Evolutionary conservation across 306 rosid species (phyloP).

Genomic region (Quercus glauca): DNA sequence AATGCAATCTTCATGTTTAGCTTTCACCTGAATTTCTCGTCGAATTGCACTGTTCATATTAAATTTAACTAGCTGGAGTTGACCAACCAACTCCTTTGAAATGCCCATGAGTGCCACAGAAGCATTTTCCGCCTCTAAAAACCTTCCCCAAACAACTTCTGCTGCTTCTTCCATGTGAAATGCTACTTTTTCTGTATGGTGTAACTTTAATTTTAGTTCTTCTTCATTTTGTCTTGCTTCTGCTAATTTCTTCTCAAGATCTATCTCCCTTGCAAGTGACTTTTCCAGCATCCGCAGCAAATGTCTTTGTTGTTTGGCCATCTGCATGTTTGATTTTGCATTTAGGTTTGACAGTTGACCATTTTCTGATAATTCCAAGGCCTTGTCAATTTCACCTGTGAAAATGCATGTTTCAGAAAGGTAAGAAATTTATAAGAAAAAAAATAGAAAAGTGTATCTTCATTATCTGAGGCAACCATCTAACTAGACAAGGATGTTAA

Average conservation of each 20-base stretch:
- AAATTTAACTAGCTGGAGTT: conserved; percentile 66
- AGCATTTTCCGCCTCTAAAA: conserved; percentile 91
- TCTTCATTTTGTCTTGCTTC: conserved; percentile 70
- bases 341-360: conserved; percentile 33
- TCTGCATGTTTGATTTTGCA: conserved; percentile 48
- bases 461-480: conserved; percentile 5
- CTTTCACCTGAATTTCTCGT: conserved; percentile 59
- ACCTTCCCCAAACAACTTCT: conserved; percentile 94
- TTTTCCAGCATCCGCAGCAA: conserved; percentile 86
- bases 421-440: conserved; percentile 18
- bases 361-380: conserved; percentile 38
- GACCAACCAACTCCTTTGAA: conserved; percentile 70
- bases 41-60: conserved; percentile 51
- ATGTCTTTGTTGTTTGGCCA: conserved; percentile 69
- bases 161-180: conserved; percentile 83
- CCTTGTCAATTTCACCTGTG: conserved; percentile 57
- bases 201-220: conserved; percentile 74
- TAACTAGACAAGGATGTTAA: conserved; percentile 17
- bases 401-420: conserved; percentile 27
- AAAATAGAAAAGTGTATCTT: conserved; percentile 12
- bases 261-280: conserved; percentile 82
- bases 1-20: conserved; percentile 37
- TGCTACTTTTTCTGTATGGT: conserved; percentile 69
- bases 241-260: conserved; percentile 73
- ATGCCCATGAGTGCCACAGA: conserved; percentile 76